Conservation (phyloP, 106 monocot genomes). For the Dactylorhiza incarnata region DNA sequence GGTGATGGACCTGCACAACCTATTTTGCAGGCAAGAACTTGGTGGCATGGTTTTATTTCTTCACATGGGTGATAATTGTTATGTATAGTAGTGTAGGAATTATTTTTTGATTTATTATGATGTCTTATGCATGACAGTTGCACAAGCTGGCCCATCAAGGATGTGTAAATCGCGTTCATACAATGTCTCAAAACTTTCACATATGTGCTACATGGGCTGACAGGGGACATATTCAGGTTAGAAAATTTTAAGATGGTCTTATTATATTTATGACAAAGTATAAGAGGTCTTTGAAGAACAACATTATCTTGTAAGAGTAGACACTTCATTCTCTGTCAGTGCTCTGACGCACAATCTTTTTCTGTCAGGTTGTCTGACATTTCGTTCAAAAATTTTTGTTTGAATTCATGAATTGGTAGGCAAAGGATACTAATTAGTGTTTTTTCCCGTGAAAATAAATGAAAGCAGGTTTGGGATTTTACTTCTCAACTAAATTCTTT, state of each 20-base stretch:
- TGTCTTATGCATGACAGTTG: slow-evolving; percentile 33
- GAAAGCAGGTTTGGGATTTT: slow-evolving; percentile 82
- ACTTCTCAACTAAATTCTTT: slow-evolving; percentile 52
- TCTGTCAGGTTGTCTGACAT: background rate
- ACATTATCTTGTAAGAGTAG: background rate
- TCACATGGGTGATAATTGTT: background rate
- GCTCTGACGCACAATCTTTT: background rate
- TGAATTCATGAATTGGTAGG: background rate
- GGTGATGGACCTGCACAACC: slow-evolving; percentile 41
- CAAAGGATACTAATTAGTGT: background rate
- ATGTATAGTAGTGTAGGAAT: background rate
- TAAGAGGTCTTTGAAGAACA: background rate
- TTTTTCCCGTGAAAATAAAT: background rate
- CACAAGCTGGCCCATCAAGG: slow-evolving; percentile 88
- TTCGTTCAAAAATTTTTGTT: background rate
- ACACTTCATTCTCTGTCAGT: too few species aligned
- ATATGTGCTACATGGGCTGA: slow-evolving; percentile 93
- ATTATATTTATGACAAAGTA: too few species aligned
- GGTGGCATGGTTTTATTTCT: background rate
- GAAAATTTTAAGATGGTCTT: background rate
- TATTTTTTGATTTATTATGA: background rate
- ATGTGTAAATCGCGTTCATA: slow-evolving; percentile 76
- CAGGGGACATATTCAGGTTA: slow-evolving; percentile 79
- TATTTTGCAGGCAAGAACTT: slow-evolving; percentile 41
- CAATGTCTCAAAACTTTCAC: slow-evolving; percentile 76